Percentiles rank a stretch among this genome's conserved stretches.
These are phyloP conservation scores for Tolypocladium album DNA, from an alignment of 2,329 filamentous ascomycete species.

Conservation along the genomic window DNA sequence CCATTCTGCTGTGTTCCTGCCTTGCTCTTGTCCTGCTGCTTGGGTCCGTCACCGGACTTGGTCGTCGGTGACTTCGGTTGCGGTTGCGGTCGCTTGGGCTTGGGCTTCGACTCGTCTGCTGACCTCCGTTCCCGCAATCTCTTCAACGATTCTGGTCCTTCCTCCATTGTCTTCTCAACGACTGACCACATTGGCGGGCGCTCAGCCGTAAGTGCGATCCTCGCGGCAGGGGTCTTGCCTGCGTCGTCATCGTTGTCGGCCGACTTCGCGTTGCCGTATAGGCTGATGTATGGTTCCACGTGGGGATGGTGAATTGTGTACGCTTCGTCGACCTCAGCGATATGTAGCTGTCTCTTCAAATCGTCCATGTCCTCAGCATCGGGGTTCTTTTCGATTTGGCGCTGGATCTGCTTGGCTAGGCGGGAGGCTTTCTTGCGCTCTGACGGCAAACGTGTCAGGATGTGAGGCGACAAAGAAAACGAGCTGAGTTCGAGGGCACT, in stretches of 20 bases:
- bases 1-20: slow-evolving; percentile 6
- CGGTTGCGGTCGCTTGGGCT: slow-evolving; percentile 5
- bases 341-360: slow-evolving; percentile 49
- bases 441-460: slow-evolving; percentile 16
- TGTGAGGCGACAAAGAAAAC: neutral
- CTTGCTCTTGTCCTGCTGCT: neutral
- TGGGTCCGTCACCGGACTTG: neutral
- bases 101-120: slow-evolving; percentile 5
- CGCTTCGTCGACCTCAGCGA: slow-evolving; percentile 62
- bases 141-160: slow-evolving; percentile 41
- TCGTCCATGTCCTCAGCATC: slow-evolving; percentile 39
- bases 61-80: neutral
- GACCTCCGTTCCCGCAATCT: slow-evolving; percentile 42
- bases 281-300: slow-evolving; percentile 57
- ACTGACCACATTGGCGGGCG: slow-evolving; percentile 55
- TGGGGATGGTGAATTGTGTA: slow-evolving; percentile 67
- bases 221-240: slow-evolving; percentile 27
- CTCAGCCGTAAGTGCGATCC: slow-evolving; percentile 31
- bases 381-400: slow-evolving; percentile 40
- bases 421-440: slow-evolving; percentile 64
- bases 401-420: slow-evolving; percentile 52
- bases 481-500: neutral
- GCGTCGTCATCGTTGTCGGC: slow-evolving; percentile 28
- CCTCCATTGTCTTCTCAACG: slow-evolving; percentile 53
- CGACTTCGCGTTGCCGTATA: slow-evolving; percentile 34